Evolutionary conservation across 2,329 filamentous ascomycete genomes (phyloP).

Genomic region (Aureobasidium sp.): DNA sequence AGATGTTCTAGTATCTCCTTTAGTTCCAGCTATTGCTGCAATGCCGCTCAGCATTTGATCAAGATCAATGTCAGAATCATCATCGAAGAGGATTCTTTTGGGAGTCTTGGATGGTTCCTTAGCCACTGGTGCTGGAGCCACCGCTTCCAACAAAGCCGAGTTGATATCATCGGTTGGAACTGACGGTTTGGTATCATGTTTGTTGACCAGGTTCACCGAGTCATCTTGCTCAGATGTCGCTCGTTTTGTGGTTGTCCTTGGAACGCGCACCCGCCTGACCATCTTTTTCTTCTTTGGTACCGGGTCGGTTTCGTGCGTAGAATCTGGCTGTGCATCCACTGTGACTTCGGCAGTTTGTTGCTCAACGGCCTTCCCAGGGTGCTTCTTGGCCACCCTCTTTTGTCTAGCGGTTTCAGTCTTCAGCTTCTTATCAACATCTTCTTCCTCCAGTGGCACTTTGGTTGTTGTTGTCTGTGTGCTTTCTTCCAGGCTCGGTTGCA

Average conservation of each 20-base stretch:
- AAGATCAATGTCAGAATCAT: constrained; percentile 7
- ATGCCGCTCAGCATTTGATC: constrained; percentile 1
- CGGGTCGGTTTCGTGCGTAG: not conserved
- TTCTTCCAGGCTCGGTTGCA: not conserved
- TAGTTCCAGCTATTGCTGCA: not conserved
- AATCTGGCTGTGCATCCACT: not conserved
- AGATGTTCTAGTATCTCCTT: not conserved
- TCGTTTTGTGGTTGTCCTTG: not conserved
- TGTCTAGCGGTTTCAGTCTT: not conserved
- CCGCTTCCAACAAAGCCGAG: not conserved
- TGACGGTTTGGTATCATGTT: not conserved
- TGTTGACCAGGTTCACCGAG: too few relatives aligned
- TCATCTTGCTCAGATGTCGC: not conserved
- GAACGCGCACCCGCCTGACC: not conserved
- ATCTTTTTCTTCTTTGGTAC: not conserved
- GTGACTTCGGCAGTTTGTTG: not conserved
- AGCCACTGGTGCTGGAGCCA: too few relatives aligned
- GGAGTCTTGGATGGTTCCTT: not conserved
- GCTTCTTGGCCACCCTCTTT: not conserved
- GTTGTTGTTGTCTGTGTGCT: not conserved
- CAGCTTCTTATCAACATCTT: not conserved
- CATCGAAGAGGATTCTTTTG: not conserved
- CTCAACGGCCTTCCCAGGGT: not conserved
- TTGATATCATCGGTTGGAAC: not conserved
- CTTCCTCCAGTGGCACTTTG: not conserved